Evolutionary conservation across 441 rosid genomes (phyloP).

Genomic region (Arabidopsis lyrata): DNA sequence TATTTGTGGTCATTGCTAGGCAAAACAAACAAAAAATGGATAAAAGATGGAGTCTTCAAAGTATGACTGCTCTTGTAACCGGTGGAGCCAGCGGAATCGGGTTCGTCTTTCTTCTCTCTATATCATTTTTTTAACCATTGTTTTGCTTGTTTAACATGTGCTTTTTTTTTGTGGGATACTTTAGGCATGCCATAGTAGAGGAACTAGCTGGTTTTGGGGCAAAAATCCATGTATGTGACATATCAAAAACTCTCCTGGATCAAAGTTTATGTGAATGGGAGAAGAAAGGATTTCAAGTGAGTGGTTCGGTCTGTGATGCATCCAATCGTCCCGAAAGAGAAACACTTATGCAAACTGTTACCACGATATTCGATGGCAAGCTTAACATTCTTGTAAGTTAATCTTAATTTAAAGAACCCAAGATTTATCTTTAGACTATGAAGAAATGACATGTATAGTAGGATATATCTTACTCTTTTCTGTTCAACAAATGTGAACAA

Average conservation of each 20-base stretch:
- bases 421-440: background rate
- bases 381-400: conserved; percentile 52
- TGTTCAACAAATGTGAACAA: conserved; percentile 50
- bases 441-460: background rate
- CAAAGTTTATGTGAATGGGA: conserved; percentile 48
- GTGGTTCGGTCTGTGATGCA: conserved; percentile 49
- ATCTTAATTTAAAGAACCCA: background rate
- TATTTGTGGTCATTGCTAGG: background rate
- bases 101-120: conserved; percentile 1
- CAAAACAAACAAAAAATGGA: conserved; percentile 11
- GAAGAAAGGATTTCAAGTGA: conserved; percentile 45
- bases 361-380: conserved; percentile 48
- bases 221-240: conserved; percentile 45
- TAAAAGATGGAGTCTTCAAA: conserved; percentile 38
- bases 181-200: conserved; percentile 50
- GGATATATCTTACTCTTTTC: background rate
- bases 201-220: conserved; percentile 44
- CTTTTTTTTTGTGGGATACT: background rate
- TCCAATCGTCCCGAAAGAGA: conserved; percentile 41
- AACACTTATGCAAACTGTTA: conserved; percentile 25
- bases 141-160: background rate
- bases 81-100: conserved; percentile 41
- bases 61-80: conserved; percentile 36
- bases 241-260: conserved; percentile 30
- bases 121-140: background rate